These are phyloP conservation scores for Cryphonectria naterciae DNA, from an alignment of 2,329 filamentous ascomycete species.

Conservation along the genomic window DNA sequence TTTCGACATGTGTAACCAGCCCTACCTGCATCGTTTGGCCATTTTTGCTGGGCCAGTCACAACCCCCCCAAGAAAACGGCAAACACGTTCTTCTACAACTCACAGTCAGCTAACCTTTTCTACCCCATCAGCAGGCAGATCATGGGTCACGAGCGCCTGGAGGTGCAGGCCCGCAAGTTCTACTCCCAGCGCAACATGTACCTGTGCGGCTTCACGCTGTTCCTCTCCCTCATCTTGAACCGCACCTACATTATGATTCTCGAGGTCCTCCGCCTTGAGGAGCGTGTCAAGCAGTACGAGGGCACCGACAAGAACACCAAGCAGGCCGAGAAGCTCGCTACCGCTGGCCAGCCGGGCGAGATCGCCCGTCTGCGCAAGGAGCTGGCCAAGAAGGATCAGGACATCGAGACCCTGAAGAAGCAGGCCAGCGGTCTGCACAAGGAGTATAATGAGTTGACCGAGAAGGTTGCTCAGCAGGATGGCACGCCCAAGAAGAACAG, in stretches of 20 bases:
- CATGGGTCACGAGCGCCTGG: constrained; percentile 91
- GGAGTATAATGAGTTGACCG: constrained; percentile 85
- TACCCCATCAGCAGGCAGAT: constrained; percentile 54
- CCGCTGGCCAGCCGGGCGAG: constrained; percentile 75
- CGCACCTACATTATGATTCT: constrained; percentile 98
- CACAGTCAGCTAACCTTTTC: constrained; percentile 30
- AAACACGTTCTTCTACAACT: no score
- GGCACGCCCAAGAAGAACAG: constrained; percentile 62
- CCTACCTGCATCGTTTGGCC: not conserved
- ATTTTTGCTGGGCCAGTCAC: constrained; percentile 7
- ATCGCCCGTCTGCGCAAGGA: constrained; percentile 71
- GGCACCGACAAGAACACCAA: constrained; percentile 63
- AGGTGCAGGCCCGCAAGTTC: constrained; percentile 99
- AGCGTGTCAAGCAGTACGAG: constrained; percentile 84
- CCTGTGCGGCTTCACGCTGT: constrained; percentile 98
- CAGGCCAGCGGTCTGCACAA: constrained; percentile 81
- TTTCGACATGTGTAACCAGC: not conserved
- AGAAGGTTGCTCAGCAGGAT: constrained; percentile 71
- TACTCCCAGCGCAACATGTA: constrained; percentile 99
- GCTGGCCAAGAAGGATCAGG: constrained; percentile 77
- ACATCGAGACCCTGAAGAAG: constrained; percentile 89
- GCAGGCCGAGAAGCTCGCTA: constrained; percentile 71
- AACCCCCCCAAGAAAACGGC: not conserved
- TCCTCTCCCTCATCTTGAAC: constrained; percentile 98
- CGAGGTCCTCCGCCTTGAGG: constrained; percentile 87